Conservation (phyloP, 768 basidiomycete species). For the Coprinopsis cinerea region DNA sequence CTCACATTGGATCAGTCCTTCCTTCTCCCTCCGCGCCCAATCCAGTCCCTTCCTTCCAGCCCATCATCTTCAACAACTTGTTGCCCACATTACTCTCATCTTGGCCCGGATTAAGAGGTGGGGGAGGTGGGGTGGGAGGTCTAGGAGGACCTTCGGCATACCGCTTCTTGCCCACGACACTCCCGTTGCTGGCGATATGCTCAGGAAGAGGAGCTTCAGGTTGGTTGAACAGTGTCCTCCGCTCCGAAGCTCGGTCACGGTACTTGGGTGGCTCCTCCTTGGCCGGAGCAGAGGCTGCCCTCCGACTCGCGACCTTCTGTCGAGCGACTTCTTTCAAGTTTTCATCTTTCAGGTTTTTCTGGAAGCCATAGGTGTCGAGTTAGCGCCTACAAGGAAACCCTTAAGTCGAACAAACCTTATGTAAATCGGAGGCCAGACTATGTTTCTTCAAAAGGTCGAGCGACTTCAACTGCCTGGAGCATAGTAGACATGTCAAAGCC, state of each 20-base stretch:
- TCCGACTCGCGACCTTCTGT: constrained; percentile 52
- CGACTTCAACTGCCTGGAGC: constrained; percentile 88
- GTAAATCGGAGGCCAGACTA: constrained; percentile 89
- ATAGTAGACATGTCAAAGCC: constrained; percentile 80
- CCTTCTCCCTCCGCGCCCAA: constrained; percentile 81
- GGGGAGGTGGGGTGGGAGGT: constrained; percentile 58
- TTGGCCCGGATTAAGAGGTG: constrained; percentile 59
- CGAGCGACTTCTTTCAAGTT: constrained; percentile 68
- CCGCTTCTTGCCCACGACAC: constrained; percentile 25
- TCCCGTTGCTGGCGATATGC: constrained; percentile 33
- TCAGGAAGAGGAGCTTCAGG: constrained; percentile 70
- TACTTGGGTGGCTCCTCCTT: constrained; percentile 67
- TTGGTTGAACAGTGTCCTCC: constrained; percentile 87
- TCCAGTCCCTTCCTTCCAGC: constrained; percentile 89
- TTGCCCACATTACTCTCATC: constrained; percentile 89
- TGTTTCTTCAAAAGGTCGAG: constrained; percentile 83
- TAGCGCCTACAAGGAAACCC: constrained; percentile 24
- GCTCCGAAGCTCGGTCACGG: constrained; percentile 90
- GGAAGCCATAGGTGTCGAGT: constrained; percentile 15
- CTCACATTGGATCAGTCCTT: constrained; percentile 82
- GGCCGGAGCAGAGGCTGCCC: constrained; percentile 16
- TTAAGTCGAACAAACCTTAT: constrained; percentile 72
- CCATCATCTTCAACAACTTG: constrained; percentile 95
- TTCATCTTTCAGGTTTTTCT: constrained; percentile 84
- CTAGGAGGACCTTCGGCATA: constrained; percentile 53